Evolutionary conservation across 305 asterid species (phyloP).

Genomic region (Fraxinus velutina): DNA sequence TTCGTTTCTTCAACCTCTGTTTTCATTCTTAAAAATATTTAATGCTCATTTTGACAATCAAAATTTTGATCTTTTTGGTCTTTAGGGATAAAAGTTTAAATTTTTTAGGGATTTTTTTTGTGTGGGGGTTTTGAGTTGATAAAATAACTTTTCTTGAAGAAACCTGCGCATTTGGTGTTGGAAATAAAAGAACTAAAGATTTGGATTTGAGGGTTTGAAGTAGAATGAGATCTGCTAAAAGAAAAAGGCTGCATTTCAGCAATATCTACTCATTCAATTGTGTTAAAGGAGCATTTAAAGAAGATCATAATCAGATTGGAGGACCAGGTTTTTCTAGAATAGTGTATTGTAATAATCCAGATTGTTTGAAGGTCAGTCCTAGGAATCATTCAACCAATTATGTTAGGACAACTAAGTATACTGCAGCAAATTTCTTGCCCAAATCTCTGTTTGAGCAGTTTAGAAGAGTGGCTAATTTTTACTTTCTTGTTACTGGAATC

Average conservation of each 20-base stretch:
- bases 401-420: constrained; percentile 77
- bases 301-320: constrained; percentile 75
- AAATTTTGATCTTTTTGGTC: constrained; percentile 22
- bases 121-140: constrained; percentile 17
- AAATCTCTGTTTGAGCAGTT: constrained; percentile 92
- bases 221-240: constrained; percentile 43
- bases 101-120: constrained; percentile 19
- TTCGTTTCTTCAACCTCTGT: constrained; percentile 20
- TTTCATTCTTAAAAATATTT: neutral
- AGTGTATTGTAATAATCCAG: constrained; percentile 73
- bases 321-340: constrained; percentile 88
- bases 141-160: constrained; percentile 1
- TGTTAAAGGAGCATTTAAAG: constrained; percentile 47
- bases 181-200: constrained; percentile 15
- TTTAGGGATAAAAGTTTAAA: constrained; percentile 25
- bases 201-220: neutral
- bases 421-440: constrained; percentile 75
- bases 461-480: constrained; percentile 89
- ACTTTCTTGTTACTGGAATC: constrained; percentile 67
- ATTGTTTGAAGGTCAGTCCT: constrained; percentile 35
- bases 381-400: constrained; percentile 55
- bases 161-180: constrained; percentile 12
- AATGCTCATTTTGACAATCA: neutral
- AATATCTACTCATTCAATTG: constrained; percentile 71
- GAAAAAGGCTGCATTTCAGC: constrained; percentile 63